phyloP scores from a whole-genome alignment of 2,329 filamentous ascomycete genomes.

The Diaporthe sp. region DNA sequence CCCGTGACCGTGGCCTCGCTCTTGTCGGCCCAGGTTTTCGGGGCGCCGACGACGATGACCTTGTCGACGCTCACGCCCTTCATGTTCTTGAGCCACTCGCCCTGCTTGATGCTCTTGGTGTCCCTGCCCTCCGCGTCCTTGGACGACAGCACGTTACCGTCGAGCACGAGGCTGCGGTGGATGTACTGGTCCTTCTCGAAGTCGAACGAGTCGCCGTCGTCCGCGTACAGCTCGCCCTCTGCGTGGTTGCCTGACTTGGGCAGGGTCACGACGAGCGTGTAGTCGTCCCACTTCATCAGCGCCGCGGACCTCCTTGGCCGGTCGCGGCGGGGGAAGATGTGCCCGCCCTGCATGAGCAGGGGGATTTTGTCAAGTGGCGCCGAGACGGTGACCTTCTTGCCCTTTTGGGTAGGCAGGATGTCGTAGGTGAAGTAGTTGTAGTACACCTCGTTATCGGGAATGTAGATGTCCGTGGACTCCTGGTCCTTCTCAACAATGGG shows the following conservation, averaged over 20 bases:
- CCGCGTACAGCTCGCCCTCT: slow-evolving; percentile 85
- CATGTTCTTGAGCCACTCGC: slow-evolving; percentile 84
- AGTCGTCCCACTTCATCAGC: slow-evolving; percentile 94
- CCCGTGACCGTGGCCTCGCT: slow-evolving; percentile 66
- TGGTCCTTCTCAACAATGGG: slow-evolving; percentile 85
- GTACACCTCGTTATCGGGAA: slow-evolving; percentile 89
- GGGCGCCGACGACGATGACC: slow-evolving; percentile 84
- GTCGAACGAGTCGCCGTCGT: slow-evolving; percentile 94
- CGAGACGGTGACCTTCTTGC: slow-evolving; percentile 74
- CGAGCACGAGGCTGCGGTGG: slow-evolving; percentile 81
- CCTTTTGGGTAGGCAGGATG: slow-evolving; percentile 74
- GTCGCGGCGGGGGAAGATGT: slow-evolving; percentile 92
- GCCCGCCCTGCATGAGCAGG: slow-evolving; percentile 90
- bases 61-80: slow-evolving; percentile 82
- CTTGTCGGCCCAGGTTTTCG: slow-evolving; percentile 75
- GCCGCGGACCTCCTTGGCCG: slow-evolving; percentile 85
- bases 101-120: slow-evolving; percentile 69
- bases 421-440: slow-evolving; percentile 96
- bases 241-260: slow-evolving; percentile 72
- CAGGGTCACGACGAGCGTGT: slow-evolving; percentile 86
- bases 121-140: slow-evolving; percentile 71
- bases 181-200: slow-evolving; percentile 89
- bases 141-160: slow-evolving; percentile 70
- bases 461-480: slow-evolving; percentile 80
- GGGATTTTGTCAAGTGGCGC: slow-evolving; percentile 90